Percentiles rank a stretch among this genome's conserved stretches.
These are phyloP conservation scores for Amborella trichopoda DNA, from an alignment of 164 flowering plant genomes.

Conservation along the genomic window DNA sequence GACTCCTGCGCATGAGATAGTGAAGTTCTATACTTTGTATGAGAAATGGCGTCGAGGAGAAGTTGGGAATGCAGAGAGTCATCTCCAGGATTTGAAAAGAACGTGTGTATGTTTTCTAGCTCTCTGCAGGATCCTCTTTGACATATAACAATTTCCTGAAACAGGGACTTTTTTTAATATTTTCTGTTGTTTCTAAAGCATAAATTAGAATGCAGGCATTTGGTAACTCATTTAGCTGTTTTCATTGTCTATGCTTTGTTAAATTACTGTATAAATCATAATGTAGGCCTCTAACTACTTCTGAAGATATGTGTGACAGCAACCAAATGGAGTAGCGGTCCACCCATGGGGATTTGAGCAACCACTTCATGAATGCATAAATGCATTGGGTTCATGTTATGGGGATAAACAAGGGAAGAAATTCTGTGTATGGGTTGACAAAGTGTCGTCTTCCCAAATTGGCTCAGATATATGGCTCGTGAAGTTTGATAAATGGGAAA, in stretches of 20 bases:
- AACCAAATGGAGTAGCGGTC: conserved; percentile 34
- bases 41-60: conserved; percentile 78
- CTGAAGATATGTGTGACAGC: no score
- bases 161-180: no score
- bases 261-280: no score
- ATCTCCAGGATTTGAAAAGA: conserved; percentile 27
- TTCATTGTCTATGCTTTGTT: no score
- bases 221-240: no score
- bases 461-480: conserved; percentile 51
- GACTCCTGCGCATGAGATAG: conserved; percentile 37
- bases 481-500: conserved; percentile 66
- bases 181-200: no score
- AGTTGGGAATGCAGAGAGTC: conserved; percentile 29
- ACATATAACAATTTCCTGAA: no score
- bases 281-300: no score
- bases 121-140: no score
- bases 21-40: conserved; percentile 53
- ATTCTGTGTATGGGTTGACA: conserved; percentile 61
- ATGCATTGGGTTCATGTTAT: conserved; percentile 24
- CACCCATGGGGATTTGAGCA: conserved; percentile 53
- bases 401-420: conserved; percentile 53
- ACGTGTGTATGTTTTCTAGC: conserved; percentile 31
- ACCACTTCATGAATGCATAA: conserved; percentile 26
- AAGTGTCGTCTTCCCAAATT: conserved; percentile 33
- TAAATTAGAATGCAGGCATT: no score